Base-by-base conservation (phyloP, 1,139 yeast species). In the Geotrichum restrictum region DNA sequence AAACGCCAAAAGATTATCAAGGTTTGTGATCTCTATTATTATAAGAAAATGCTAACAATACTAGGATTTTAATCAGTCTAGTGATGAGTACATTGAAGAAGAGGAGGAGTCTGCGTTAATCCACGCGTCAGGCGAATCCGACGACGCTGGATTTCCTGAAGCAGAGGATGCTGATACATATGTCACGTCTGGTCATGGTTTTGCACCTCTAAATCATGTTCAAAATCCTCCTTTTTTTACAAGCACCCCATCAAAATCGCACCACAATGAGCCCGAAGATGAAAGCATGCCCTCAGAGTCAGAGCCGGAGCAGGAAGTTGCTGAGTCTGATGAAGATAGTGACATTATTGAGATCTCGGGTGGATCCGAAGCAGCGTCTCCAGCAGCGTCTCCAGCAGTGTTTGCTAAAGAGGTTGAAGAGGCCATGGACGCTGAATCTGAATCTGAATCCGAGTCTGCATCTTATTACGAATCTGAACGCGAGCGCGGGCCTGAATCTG, bases 271-370 rank as follows among this genome's bases (percentile, higher is more conserved):
- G 13, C 8, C 38, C 10, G 18, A 34, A 27, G 33, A 22, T 3
- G 24, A 45, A 11, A 32, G 36, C 11, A n/a, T 19, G 14, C 2
- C 6, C 16, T 27, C 19, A 5, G 41, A 45, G n/a, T 39, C 31
- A 10, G 31, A 39, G 18, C n/a, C 29, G 1, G 42, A 39, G 22
- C 31, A 10, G 21, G 8, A 8, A 5, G 29, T 8, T 24, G 21
- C 21, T 22, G 36, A 41, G 29, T n/a, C 14, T 7, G 13, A 27
- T 5, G 63, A 64, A 42, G 64, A 64, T 44, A 61, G 60, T 36
- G 59, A 60, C 21, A 58, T 60, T 1, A 64, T 59, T 43, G 65
- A 60, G 2, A 57, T 62, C 13, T 31, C 16, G 64, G 67, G 6
- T 48, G 46, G 16, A 7, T 33, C 31, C 27, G 55, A 45, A 21